Evolutionary conservation across 805 yeast species (phyloP).

Genomic region (Priceomyces melissophilus): DNA sequence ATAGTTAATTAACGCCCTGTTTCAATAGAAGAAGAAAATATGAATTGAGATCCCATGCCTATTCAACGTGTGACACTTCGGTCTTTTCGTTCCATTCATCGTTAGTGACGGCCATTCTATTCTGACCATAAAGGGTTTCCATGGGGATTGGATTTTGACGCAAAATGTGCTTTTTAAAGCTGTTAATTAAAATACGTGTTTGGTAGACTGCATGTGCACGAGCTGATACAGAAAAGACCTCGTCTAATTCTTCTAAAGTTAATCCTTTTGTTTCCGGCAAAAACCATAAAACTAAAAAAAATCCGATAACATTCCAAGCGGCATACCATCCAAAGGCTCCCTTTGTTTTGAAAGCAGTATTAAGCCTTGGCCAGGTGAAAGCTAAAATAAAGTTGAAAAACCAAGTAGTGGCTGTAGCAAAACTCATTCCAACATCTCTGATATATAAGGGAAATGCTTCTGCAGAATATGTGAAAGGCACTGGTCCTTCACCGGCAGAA

Average conservation of each 20-base stretch:
- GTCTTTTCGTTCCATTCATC: constrained; percentile 62
- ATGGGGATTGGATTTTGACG: constrained; percentile 43
- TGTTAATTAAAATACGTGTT: constrained; percentile 30
- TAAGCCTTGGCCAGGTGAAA: constrained; percentile 74
- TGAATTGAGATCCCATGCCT: constrained; percentile 1
- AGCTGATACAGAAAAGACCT: constrained; percentile 62
- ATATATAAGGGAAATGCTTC: constrained; percentile 71
- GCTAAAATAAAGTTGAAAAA: constrained; percentile 62
- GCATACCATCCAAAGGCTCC: constrained; percentile 90
- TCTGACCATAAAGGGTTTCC: constrained; percentile 55
- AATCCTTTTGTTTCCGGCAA: constrained; percentile 40
- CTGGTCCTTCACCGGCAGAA: constrained; percentile 80
- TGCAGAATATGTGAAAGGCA: constrained; percentile 80
- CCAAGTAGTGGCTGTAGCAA: constrained; percentile 69
- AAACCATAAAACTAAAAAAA: constrained; percentile 58
- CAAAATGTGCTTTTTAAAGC: constrained; percentile 46
- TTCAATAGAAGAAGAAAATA: no score
- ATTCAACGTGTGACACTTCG: constrained; percentile 50
- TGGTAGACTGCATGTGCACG: constrained; percentile 50
- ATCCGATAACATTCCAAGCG: constrained; percentile 68
- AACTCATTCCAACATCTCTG: constrained; percentile 71
- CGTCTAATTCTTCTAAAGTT: constrained; percentile 75
- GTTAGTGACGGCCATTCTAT: constrained; percentile 58
- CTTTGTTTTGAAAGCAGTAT: constrained; percentile 64
- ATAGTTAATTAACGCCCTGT: no score